A percentile compares a stretch with the other conserved stretches of the same genome.
Conservation (phyloP, 1,284 basidiomycete genomes). For the Ustilago loliicola region DNA sequence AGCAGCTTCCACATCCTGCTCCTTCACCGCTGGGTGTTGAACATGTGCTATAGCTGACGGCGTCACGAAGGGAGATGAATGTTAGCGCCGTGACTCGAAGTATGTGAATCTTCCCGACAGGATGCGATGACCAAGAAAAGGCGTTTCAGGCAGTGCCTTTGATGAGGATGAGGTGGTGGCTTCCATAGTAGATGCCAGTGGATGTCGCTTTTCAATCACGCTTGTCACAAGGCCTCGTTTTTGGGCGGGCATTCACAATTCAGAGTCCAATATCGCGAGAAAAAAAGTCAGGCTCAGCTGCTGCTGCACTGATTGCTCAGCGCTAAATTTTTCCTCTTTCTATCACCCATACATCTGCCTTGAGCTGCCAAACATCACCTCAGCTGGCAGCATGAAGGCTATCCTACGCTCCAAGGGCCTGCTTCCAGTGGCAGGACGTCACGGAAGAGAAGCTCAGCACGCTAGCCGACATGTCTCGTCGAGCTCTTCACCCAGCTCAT, state of each 20-base stretch:
- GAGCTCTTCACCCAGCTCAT: slow-evolving; percentile 25
- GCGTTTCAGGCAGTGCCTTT: not conserved
- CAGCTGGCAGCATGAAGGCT: slow-evolving; percentile 23
- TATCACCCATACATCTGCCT: not conserved
- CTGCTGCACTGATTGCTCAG: slow-evolving; percentile 6
- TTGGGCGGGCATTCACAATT: not conserved
- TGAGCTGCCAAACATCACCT: not conserved
- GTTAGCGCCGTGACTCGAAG: not conserved
- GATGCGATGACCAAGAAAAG: not conserved
- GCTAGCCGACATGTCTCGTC: slow-evolving; percentile 20
- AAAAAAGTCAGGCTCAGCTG: not conserved
- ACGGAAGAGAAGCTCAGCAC: not conserved
- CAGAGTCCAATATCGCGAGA: slow-evolving; percentile 18
- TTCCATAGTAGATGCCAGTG: not conserved
- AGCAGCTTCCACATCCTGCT: slow-evolving; percentile 27
- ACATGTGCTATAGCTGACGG: not conserved
- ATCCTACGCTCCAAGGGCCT: slow-evolving; percentile 9
- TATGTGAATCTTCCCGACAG: not conserved
- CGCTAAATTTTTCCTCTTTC: not conserved
- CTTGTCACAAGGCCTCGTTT: not conserved
- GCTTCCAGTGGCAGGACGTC: slow-evolving; percentile 5
- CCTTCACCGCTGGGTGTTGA: not conserved
- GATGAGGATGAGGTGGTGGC: not conserved
- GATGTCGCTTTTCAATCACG: slow-evolving; percentile 15
- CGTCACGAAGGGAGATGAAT: not conserved